Conservation (phyloP, 257 asterid species). For the Scutellaria barbata region DNA sequence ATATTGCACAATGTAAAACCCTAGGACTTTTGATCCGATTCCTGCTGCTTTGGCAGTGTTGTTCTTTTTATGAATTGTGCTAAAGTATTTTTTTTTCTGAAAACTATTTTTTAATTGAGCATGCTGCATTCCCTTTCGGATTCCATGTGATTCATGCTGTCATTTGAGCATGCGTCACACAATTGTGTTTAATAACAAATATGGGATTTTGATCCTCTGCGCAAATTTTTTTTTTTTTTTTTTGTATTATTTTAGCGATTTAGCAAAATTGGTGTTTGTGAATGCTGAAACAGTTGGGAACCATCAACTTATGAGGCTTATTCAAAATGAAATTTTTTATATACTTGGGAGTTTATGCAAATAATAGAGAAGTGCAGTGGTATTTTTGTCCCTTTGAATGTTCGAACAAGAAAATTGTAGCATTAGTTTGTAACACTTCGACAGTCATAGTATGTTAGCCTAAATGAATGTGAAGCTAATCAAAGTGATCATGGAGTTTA, state of each 20-base stretch:
- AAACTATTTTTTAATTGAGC: conserved; percentile 4
- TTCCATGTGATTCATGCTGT: neutral
- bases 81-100: neutral
- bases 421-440: neutral
- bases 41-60: conserved; percentile 11
- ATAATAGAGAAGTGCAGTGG: neutral
- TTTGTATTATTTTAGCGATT: neutral
- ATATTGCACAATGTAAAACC: conserved; percentile 39
- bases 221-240: neutral
- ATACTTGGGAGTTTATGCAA: neutral
- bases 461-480: neutral
- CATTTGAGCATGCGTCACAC: conserved; percentile 14
- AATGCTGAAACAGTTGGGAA: conserved; percentile 19
- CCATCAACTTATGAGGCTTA: neutral
- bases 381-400: conserved; percentile 14
- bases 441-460: conserved; percentile 14
- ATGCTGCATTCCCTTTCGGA: conserved; percentile 3
- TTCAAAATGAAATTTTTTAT: neutral
- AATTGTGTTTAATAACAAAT: neutral
- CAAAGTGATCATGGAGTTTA: conserved; percentile 13
- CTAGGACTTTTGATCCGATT: conserved; percentile 44
- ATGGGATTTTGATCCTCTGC: neutral
- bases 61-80: conserved; percentile 9
- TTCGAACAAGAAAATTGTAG: neutral
- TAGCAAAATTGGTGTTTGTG: conserved; percentile 17